Base-by-base conservation (phyloP, 1,139 yeast species). In the Pichia norvegensis region DNA sequence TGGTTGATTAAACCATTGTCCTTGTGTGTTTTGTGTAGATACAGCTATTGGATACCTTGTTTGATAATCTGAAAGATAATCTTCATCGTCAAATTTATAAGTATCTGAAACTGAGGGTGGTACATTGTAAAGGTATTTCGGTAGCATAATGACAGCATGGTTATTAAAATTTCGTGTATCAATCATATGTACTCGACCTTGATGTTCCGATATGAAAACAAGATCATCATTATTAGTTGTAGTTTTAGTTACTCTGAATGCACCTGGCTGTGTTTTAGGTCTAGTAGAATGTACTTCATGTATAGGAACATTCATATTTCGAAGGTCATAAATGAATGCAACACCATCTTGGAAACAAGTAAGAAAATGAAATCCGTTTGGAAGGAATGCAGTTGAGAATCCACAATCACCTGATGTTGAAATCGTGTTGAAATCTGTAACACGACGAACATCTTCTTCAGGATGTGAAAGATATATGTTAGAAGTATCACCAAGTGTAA, bases 321-420 rank as follows among this genome's bases (percentile, higher is more conserved):
- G 68, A 20, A 85, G 63, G 62, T 88, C 97, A 61, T 81, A 88
- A 20, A 88, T 66, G 51, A 81, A 68, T 52, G 94, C 82, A 31
- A 78, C 68, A 8, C 97, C 97, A 59, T 85, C 88, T 64, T 88
- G 95, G 61, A 86, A 87, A 22, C 90, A 81, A 0, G 86, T 78
- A 2, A 95, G 81, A 63, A 88, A 84, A 55, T 80, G 72, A 48
- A 74, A 57, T 19, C 92, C 95, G 43, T 83, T 78, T 19, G 82
- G 74, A 52, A 83, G 81, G 65, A 81, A 87, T n/a, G 84, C 76
- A 1, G 86, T 78, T 3, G 95, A 87, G 60, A 88, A 86, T 4
- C 96, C 97, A 45, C 83, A 76, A 54, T 85, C 95, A 46, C 84
- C 81, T 11, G 69, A 65, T 0, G 90, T 81, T 40, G 72, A 70